Percentiles rank a stretch among this genome's conserved stretches.
Evolutionary conservation across 2,329 filamentous ascomycete species (phyloP).

Genomic region (Epichloe sp.): DNA sequence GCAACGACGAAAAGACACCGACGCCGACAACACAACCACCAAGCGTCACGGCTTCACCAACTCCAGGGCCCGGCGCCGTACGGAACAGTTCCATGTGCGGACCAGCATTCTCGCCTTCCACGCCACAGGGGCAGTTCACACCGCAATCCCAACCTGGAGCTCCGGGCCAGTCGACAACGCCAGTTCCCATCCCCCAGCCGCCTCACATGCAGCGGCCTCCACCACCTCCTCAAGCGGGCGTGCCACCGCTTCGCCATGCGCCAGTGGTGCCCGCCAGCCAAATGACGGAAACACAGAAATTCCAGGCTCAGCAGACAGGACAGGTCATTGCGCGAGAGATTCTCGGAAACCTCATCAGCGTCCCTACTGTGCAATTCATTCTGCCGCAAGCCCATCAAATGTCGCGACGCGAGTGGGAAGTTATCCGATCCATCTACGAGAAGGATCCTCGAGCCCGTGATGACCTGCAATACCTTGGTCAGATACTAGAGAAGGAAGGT

Average conservation of each 20-base stretch:
- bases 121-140: slow-evolving; percentile 22
- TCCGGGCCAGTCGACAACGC: slow-evolving; percentile 21
- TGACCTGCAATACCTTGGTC: slow-evolving; percentile 44
- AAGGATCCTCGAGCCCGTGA: slow-evolving; percentile 51
- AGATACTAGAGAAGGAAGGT: slow-evolving; percentile 38
- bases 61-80: slow-evolving; percentile 22
- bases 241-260: not conserved
- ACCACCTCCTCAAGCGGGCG: slow-evolving; percentile 6
- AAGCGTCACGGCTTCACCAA: slow-evolving; percentile 17
- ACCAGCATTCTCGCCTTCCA: slow-evolving; percentile 41
- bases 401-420: slow-evolving; percentile 57
- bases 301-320: slow-evolving; percentile 36
- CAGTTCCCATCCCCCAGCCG: slow-evolving; percentile 23
- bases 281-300: slow-evolving; percentile 21
- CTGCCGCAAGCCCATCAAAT: slow-evolving; percentile 56
- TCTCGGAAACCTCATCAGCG: slow-evolving; percentile 47
- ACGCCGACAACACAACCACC: slow-evolving; percentile 8
- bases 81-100: slow-evolving; percentile 36
- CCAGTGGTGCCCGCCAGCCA: slow-evolving; percentile 5
- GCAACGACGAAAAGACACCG: slow-evolving; percentile 10
- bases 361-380: slow-evolving; percentile 56
- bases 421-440: slow-evolving; percentile 57
- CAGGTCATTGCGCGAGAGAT: slow-evolving; percentile 47
- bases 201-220: slow-evolving; percentile 12
- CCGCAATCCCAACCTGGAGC: slow-evolving; percentile 17